Evolutionary conservation across 495 filamentous ascomycete genomes (phyloP).

Genomic region (Hyaloscypha variabilis): DNA sequence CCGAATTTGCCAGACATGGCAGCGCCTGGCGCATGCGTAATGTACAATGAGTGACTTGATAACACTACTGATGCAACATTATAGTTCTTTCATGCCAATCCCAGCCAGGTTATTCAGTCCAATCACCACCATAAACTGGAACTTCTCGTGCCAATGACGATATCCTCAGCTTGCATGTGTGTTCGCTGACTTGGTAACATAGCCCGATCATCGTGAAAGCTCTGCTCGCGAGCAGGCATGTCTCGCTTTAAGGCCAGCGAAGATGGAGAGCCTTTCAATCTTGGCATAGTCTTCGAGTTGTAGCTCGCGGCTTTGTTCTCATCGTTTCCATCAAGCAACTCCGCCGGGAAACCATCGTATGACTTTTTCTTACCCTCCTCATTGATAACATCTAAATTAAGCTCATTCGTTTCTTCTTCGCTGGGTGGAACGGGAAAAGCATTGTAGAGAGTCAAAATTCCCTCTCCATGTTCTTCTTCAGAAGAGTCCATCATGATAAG

Average conservation of each 20-base stretch:
- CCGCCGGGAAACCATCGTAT: slow-evolving; percentile 25
- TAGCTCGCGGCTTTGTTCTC: slow-evolving; percentile 14
- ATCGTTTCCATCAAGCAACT: slow-evolving; percentile 16
- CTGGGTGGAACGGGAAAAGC: background rate
- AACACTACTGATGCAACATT: background rate
- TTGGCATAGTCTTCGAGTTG: slow-evolving; percentile 20
- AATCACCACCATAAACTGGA: slow-evolving; percentile 23
- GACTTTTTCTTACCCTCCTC: background rate
- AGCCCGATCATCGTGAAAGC: slow-evolving; percentile 28
- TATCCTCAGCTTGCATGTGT: background rate
- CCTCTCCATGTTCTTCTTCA: background rate
- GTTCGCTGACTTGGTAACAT: slow-evolving; percentile 27
- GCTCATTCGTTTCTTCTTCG: background rate
- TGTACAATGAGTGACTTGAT: background rate
- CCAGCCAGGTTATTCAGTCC: background rate
- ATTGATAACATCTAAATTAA: background rate
- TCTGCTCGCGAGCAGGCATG: slow-evolving; percentile 13
- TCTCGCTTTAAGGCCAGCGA: background rate
- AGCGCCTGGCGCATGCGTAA: too few species aligned
- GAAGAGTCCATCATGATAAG: slow-evolving; percentile 1
- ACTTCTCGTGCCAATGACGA: slow-evolving; percentile 12
- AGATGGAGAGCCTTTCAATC: background rate
- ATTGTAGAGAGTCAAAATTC: slow-evolving; percentile 2
- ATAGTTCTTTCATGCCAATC: background rate
- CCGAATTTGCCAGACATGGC: background rate